Evolutionary conservation across 2,329 filamentous ascomycete species (phyloP).

Genomic region (Aureobasidium uvarum): DNA sequence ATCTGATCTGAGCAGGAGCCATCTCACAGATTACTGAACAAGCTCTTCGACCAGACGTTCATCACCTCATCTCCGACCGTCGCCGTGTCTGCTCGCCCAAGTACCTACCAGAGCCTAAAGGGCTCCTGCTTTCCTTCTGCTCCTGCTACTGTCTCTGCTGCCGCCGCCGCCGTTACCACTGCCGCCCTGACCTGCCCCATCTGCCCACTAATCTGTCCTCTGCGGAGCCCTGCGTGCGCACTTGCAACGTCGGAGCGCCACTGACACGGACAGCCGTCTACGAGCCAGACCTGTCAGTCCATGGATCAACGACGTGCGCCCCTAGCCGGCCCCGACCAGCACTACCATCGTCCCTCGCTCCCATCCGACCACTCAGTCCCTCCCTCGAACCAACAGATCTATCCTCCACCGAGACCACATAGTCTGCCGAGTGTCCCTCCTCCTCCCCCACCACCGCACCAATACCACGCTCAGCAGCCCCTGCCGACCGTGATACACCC

Average conservation of each 20-base stretch:
- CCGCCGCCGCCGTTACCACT: not conserved
- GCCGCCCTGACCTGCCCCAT: not conserved
- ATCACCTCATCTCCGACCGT: slow-evolving; percentile 18
- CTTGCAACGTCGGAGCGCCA: slow-evolving; percentile 24
- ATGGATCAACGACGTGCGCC: slow-evolving; percentile 21
- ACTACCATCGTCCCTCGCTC: slow-evolving; percentile 25
- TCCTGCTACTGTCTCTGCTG: slow-evolving; percentile 1
- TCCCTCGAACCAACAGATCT: slow-evolving; percentile 27
- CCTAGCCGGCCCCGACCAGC: slow-evolving; percentile 24
- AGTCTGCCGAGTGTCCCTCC: slow-evolving; percentile 19
- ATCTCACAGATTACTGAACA: not conserved
- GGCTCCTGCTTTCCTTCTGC: slow-evolving; percentile 5
- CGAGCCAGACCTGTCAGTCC: not conserved
- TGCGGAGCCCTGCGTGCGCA: slow-evolving; percentile 11
- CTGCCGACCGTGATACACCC: slow-evolving; percentile 27
- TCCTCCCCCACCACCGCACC: slow-evolving; percentile 28
- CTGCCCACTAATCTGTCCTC: slow-evolving; percentile 10
- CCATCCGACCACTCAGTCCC: slow-evolving; percentile 14
- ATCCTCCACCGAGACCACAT: slow-evolving; percentile 27
- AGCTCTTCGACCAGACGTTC: not conserved
- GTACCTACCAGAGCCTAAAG: not conserved
- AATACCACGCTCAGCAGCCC: slow-evolving; percentile 29
- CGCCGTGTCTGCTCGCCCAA: slow-evolving; percentile 6
- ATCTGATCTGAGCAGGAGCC: slow-evolving; percentile 23
- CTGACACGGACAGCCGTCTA: slow-evolving; percentile 21